Base-by-base conservation (phyloP, 208 protist genomes). In the Wallacemonas sp. region DNA sequence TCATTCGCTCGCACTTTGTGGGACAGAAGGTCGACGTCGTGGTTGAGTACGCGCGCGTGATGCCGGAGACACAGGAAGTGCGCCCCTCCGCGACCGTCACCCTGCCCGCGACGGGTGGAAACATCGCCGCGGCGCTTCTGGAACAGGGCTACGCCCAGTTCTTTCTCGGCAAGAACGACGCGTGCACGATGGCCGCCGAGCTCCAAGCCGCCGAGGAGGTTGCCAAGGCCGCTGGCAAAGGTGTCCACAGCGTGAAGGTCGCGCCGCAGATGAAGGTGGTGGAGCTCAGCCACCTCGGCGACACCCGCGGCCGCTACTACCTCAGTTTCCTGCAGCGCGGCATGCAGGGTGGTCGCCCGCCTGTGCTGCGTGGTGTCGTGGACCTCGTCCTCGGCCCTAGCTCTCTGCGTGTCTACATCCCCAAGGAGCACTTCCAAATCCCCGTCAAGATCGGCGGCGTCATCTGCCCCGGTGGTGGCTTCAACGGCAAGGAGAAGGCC, bases 341-440 rank as follows among this genome's bases (percentile, higher is more conserved):
- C 47, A 94, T 96, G 91, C 86, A 94, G 70, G 77, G 85, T 27
- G 84, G 66, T 67, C 87, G 92, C 27, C 83, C 88, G 23, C 83
- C 88, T 24, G 57, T 85, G 44, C 68, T 94, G 36, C 76, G 78
- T 54, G 86, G 85, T 36, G 77, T 95, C 21, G 82, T 96, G 0
- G 92, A 96, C 58, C 61, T 90, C 26, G 87, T 95, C 21, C 64
- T 96, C 44, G 86, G 87, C 43, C 78, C 80, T 12, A 90, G 79
- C 79, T 93, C 85, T 32, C 71, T 96, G 61, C 86, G 88, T 11
- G 85, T 96, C 33, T 95, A 90, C 79, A 83, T 96, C 61, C 84
- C 86, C 26, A 88, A 90, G 60, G 87, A 95, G 68, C 79, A 92
- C 73, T 93, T 93, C 69, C 88, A 95, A 63, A 91, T 96, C 43